Base-by-base conservation (phyloP, 2,329 filamentous ascomycete genomes). In the Aspergillus awamori region DNA sequence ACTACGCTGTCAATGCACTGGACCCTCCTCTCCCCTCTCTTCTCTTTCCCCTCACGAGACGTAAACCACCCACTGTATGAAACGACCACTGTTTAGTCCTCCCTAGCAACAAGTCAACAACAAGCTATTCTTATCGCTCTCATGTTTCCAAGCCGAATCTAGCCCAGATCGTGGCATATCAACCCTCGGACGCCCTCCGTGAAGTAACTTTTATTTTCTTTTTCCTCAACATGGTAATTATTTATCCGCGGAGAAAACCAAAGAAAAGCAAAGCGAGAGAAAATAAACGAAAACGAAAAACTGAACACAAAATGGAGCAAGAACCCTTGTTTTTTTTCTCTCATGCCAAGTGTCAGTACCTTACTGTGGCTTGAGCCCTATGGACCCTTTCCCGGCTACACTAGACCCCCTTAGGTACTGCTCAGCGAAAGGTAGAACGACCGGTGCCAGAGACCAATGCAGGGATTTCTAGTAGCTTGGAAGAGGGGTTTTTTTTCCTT, bases 361-460 rank as follows among this genome's bases (percentile, higher is more conserved):
- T 45, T 45, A 45, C 47, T 28, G 47, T 51, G 47, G 47, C 47
- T 51, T 51, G 47, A 51, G 47, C 47, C 47, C 47, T 51, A 51
- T 51, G 47, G 47, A 51, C 47, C 47, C 47, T 51, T 26, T 10
- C 47, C 26, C 47, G 47, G 47, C 47, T 17, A 17, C 24, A 30
- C 47, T 51, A 51, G 26, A 30, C 47, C 26, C 26, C 8, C 47
- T 51, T 51, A 28, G 47, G 47, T 17, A 30, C 47, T 51, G 47
- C 47, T 30, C 47, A 28, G 47, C 47, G 47, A 4, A 51, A 17
- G 26, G 47, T 51, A n/a, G 47, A 51, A 51, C 47, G 24, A 51
- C 47, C 47, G 47, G 47, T 33, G 47, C 47, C 47, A 51, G 47
- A 51, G 47, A 51, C 47, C 47, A 51, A 51, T 51, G 47, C 47